Percentiles rank a stretch among this genome's conserved stretches.
These are phyloP conservation scores for Phytophthora kernoviae DNA, from an alignment of 352 stramenopile species.

Conservation along the genomic window DNA sequence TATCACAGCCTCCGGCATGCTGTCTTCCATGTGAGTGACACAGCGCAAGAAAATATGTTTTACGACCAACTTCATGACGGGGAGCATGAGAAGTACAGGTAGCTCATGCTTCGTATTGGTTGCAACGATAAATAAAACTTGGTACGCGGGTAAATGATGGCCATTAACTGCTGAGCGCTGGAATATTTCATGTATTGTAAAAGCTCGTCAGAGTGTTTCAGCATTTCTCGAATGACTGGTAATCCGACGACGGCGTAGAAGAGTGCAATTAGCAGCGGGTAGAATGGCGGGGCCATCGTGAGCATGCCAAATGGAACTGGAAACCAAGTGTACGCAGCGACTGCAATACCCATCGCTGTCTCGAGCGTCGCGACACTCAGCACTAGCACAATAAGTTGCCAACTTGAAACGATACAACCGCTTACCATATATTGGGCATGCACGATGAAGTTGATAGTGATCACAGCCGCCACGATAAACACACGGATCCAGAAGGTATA, in stretches of 20 bases:
- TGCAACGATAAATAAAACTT: slow-evolving; percentile 18
- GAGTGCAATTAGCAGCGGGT: slow-evolving; percentile 16
- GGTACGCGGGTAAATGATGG: slow-evolving; percentile 29
- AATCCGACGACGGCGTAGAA: slow-evolving; percentile 19
- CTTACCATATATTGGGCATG: neutral
- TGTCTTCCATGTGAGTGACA: slow-evolving; percentile 13
- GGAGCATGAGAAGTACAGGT: slow-evolving; percentile 23
- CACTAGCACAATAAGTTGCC: slow-evolving; percentile 9
- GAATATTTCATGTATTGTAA: slow-evolving; percentile 17
- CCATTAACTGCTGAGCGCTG: slow-evolving; percentile 15
- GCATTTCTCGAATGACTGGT: neutral
- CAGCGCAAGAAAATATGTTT: slow-evolving; percentile 5
- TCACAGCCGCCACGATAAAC: slow-evolving; percentile 13
- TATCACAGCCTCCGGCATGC: slow-evolving; percentile 10
- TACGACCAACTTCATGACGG: slow-evolving; percentile 27
- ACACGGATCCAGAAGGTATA: slow-evolving; percentile 27
- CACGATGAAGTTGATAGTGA: slow-evolving; percentile 4
- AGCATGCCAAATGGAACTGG: slow-evolving; percentile 16
- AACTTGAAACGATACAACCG: neutral
- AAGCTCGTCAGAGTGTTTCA: slow-evolving; percentile 6
- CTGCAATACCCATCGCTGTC: slow-evolving; percentile 3
- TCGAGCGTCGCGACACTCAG: slow-evolving; percentile 7
- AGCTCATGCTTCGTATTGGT: slow-evolving; percentile 22
- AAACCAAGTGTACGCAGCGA: slow-evolving; percentile 15
- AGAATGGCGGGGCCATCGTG: slow-evolving; percentile 21